phyloP scores from a whole-genome alignment of 2,329 filamentous ascomycete genomes.

The Paecilomyces niveus region DNA sequence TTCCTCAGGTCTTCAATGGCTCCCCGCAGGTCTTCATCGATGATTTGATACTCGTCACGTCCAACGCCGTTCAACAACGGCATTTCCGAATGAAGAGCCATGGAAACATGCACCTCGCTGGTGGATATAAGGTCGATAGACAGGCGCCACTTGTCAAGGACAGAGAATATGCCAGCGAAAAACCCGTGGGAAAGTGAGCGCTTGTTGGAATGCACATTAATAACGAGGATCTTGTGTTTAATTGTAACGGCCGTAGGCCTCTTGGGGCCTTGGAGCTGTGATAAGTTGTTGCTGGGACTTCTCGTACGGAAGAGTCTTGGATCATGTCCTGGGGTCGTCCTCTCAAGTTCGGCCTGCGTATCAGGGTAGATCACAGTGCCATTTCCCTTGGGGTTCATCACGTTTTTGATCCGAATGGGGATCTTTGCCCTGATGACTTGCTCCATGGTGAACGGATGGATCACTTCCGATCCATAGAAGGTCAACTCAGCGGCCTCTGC shows the following conservation, averaged over 20 bases:
- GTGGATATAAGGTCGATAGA: constrained; percentile 96
- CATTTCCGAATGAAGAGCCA: constrained; percentile 81
- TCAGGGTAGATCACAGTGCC: constrained; percentile 71
- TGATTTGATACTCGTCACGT: constrained; percentile 46
- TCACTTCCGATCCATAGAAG: constrained; percentile 91
- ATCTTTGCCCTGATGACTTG: constrained; percentile 64
- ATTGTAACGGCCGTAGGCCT: constrained; percentile 87
- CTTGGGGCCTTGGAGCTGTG: constrained; percentile 55
- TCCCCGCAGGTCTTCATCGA: constrained; percentile 55
- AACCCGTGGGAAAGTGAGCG: constrained; percentile 93
- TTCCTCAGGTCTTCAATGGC: constrained; percentile 67
- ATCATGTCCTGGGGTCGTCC: constrained; percentile 49
- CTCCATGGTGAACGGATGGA: constrained; percentile 98
- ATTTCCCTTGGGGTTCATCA: constrained; percentile 57
- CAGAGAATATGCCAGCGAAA: constrained; percentile 86
- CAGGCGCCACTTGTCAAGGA: constrained; percentile 76
- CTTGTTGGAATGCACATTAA: constrained; percentile 98
- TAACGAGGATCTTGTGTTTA: constrained; percentile 92
- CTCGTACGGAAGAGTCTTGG: constrained; percentile 45
- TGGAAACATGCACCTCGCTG: constrained; percentile 92
- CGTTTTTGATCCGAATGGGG: constrained; percentile 63
- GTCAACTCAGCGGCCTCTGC: constrained; percentile 94
- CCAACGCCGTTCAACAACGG: constrained; percentile 44
- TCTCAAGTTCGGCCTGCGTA: constrained; percentile 45
- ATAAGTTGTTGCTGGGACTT: constrained; percentile 37